Percentiles rank a stretch among this genome's conserved stretches.
Conservation (phyloP, 2,329 filamentous ascomycete species). For the Aspergillus carbonarius region DNA sequence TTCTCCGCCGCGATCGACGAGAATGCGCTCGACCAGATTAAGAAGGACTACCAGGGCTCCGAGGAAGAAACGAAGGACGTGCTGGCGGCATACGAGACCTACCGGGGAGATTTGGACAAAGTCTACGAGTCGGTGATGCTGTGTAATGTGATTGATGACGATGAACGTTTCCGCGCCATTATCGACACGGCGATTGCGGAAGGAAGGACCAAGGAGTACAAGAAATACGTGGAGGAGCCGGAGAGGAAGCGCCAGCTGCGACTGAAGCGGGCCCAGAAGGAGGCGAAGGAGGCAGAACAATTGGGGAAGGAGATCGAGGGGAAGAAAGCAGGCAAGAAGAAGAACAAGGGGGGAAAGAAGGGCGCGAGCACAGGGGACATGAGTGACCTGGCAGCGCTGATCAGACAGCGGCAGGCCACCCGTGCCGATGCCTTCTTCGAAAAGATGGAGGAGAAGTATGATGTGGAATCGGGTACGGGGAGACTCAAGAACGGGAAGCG, state of each 20-base stretch:
- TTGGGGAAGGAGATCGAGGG: conserved; percentile 73
- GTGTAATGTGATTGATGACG: conserved; percentile 78
- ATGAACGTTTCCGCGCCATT: conserved; percentile 76
- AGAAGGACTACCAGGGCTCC: conserved; percentile 76
- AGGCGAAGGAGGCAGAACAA: conserved; percentile 71
- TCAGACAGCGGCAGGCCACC: conserved; percentile 67
- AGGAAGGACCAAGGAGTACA: conserved; percentile 65
- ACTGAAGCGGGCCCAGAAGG: conserved; percentile 61
- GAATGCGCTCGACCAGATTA: conserved; percentile 73
- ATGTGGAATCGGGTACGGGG: no score
- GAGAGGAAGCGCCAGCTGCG: conserved; percentile 62
- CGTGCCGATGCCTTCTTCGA: conserved; percentile 66
- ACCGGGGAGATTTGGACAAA: conserved; percentile 70
- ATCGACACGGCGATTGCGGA: conserved; percentile 76
- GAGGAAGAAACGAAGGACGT: conserved; percentile 81
- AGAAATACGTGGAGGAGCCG: conserved; percentile 71
- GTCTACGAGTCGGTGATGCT: conserved; percentile 86
- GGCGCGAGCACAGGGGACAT: conserved; percentile 33
- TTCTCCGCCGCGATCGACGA: conserved; percentile 73
- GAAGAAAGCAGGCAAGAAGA: conserved; percentile 51
- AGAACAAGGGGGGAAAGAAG: conserved; percentile 11
- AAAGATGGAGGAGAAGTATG: conserved; percentile 74
- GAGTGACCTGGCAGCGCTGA: conserved; percentile 66
- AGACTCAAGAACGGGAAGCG: conserved; percentile 4
- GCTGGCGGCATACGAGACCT: conserved; percentile 70